phyloP scores from a whole-genome alignment of 2,329 filamentous ascomycete species.

The Nigrospora sphaerica region DNA sequence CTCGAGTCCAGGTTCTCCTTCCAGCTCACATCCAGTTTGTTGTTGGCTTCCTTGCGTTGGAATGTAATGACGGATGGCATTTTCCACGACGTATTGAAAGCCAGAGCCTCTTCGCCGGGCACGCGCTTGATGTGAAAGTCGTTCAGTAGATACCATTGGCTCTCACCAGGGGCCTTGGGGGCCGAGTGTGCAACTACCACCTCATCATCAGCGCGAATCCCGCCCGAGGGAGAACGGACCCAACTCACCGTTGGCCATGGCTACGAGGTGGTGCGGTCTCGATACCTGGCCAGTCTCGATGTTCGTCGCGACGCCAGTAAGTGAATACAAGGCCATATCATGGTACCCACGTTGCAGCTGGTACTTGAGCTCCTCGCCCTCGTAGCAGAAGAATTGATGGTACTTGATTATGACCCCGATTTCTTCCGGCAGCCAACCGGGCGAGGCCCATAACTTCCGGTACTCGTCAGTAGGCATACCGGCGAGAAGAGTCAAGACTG shows the following conservation, averaged over 20 bases:
- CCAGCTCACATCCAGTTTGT: slow-evolving; percentile 81
- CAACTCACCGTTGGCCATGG: slow-evolving; percentile 72
- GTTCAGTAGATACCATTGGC: slow-evolving; percentile 93
- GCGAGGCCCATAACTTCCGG: slow-evolving; percentile 77
- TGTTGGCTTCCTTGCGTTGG: slow-evolving; percentile 74
- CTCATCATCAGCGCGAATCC: slow-evolving; percentile 2
- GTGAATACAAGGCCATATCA: slow-evolving; percentile 80
- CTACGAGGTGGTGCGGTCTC: slow-evolving; percentile 84
- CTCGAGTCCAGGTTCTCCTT: slow-evolving; percentile 77
- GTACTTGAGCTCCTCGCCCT: slow-evolving; percentile 79
- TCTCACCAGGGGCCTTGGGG: slow-evolving; percentile 48
- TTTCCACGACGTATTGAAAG: slow-evolving; percentile 90
- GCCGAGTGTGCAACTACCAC: slow-evolving; percentile 58
- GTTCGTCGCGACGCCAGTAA: slow-evolving; percentile 83
- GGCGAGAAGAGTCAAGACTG: slow-evolving; percentile 84
- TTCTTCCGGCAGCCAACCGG: slow-evolving; percentile 87
- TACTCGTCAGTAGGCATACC: slow-evolving; percentile 66
- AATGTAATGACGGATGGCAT: slow-evolving; percentile 81
- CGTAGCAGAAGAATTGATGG: slow-evolving; percentile 91
- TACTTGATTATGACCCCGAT: slow-evolving; percentile 87
- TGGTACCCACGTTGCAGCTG: slow-evolving; percentile 74
- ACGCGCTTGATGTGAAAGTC: slow-evolving; percentile 87
- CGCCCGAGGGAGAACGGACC: no score
- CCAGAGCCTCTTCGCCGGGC: slow-evolving; percentile 73
- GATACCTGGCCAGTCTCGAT: slow-evolving; percentile 73